Evolutionary conservation across 345 rosid genomes (phyloP).

Genomic region (Arabidopsis arenosa): DNA sequence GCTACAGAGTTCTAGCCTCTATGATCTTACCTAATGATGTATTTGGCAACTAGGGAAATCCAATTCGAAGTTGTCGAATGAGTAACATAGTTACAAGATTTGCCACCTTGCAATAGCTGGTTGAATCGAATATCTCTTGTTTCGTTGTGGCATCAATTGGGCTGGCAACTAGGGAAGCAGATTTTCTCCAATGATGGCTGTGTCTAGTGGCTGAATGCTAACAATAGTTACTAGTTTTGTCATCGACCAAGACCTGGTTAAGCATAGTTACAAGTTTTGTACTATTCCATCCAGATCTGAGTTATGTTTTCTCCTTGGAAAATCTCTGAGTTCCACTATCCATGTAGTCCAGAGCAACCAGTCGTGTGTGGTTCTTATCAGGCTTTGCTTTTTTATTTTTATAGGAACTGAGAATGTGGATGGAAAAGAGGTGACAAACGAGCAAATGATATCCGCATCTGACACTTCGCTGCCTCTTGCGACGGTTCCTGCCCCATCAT

Average conservation of each 20-base stretch:
- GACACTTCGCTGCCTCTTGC: conserved; percentile 74
- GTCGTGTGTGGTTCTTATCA: conserved; percentile 7
- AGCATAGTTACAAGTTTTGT: conserved; percentile 1
- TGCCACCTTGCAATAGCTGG: not conserved
- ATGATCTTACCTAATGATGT: conserved; percentile 17
- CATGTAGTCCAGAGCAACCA: conserved; percentile 13
- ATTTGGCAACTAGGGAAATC: not conserved
- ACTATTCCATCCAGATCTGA: conserved; percentile 5
- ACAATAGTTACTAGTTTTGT: conserved; percentile 1
- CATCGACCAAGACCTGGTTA: not conserved
- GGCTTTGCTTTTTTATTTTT: conserved; percentile 10
- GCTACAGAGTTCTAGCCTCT: conserved; percentile 26
- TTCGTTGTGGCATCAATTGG: not conserved
- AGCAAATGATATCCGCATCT: conserved; percentile 57
- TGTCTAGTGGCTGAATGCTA: conserved; percentile 10
- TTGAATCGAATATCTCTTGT: conserved; percentile 13
- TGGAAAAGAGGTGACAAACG: conserved; percentile 52
- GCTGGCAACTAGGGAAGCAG: conserved; percentile 4
- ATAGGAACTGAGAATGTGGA: conserved; percentile 65
- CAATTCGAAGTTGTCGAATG: not conserved
- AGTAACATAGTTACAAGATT: not conserved
- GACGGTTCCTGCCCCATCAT: conserved; percentile 68
- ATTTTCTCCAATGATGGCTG: not conserved
- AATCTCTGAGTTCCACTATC: not conserved
- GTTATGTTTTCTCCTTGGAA: not conserved